Evolutionary conservation across 2,329 filamentous ascomycete genomes (phyloP).

Genomic region (Cercospora berteroae): DNA sequence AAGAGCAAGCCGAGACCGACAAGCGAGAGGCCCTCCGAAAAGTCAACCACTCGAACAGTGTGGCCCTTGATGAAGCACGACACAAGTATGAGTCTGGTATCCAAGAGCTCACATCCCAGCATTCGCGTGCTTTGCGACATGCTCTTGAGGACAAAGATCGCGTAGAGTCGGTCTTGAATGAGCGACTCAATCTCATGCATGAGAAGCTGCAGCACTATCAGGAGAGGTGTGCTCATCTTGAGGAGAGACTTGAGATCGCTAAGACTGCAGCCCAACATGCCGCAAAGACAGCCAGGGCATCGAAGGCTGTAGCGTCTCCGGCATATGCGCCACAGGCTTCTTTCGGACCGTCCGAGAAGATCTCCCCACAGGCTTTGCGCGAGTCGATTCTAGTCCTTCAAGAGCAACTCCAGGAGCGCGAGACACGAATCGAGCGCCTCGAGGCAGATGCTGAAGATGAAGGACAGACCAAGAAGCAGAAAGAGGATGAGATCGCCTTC

Average conservation of each 20-base stretch:
- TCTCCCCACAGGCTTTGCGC: conserved; percentile 88
- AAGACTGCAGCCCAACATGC: conserved; percentile 84
- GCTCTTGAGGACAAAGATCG: conserved; percentile 78
- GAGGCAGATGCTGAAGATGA: conserved; percentile 77
- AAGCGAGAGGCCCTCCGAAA: conserved; percentile 61
- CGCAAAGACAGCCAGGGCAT: conserved; percentile 58
- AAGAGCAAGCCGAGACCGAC: conserved; percentile 74
- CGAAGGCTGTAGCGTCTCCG: conserved; percentile 28
- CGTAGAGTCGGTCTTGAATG: conserved; percentile 73
- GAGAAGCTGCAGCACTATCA: conserved; percentile 83
- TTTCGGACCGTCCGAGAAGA: conserved; percentile 68
- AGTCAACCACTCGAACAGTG: conserved; percentile 52
- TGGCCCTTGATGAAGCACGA: conserved; percentile 55
- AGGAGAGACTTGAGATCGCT: conserved; percentile 87
- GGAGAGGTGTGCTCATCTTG: conserved; percentile 78
- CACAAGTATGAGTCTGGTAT: conserved; percentile 53
- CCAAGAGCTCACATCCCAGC: conserved; percentile 59
- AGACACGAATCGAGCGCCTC: conserved; percentile 82
- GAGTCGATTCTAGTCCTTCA: conserved; percentile 96
- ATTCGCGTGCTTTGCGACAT: conserved; percentile 44
- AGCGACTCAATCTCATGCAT: conserved; percentile 76
- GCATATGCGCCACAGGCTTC: conserved; percentile 36
- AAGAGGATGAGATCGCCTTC: conserved; percentile 92
- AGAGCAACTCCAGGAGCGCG: conserved; percentile 92
- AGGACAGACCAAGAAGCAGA: conserved; percentile 80